phyloP scores from a whole-genome alignment of 352 stramenopile species.

The Phytophthora constricta region DNA sequence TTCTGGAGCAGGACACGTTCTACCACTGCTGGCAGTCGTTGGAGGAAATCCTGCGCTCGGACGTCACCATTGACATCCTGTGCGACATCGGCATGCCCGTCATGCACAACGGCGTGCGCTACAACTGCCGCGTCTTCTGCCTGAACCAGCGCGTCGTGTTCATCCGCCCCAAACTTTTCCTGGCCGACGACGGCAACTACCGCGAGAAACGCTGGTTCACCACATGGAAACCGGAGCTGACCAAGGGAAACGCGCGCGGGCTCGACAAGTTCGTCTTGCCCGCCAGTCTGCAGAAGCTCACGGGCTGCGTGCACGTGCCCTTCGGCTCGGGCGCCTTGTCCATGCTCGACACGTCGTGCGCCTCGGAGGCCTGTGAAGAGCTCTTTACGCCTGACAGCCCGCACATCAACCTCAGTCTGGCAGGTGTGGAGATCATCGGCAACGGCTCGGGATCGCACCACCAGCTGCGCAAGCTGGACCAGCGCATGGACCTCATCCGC shows the following conservation, averaged over 20 bases:
- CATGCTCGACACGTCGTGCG: slow-evolving; percentile 88
- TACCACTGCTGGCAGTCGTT: slow-evolving; percentile 98
- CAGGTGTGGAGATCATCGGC: slow-evolving; percentile 97
- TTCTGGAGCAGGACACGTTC: slow-evolving; percentile 98
- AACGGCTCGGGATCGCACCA: slow-evolving; percentile 98
- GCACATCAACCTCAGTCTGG: slow-evolving; percentile 94
- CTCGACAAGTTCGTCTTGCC: slow-evolving; percentile 84
- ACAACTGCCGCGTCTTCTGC: slow-evolving; percentile 98
- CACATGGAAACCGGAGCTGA: slow-evolving; percentile 70
- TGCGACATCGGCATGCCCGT: slow-evolving; percentile 99
- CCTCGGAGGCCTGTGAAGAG: slow-evolving; percentile 98
- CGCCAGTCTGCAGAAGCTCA: slow-evolving; percentile 85
- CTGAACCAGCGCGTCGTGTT: slow-evolving; percentile 94
- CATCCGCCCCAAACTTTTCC: slow-evolving; percentile 94
- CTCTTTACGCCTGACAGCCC: slow-evolving; percentile 96
- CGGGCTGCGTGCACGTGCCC: slow-evolving; percentile 74
- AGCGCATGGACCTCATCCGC: slow-evolving; percentile 92
- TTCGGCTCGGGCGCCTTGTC: slow-evolving; percentile 86
- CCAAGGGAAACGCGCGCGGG: slow-evolving; percentile 37
- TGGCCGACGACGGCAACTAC: slow-evolving; percentile 99
- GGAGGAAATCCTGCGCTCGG: slow-evolving; percentile 79
- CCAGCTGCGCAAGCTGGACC: slow-evolving; percentile 95
- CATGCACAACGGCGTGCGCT: slow-evolving; percentile 95
- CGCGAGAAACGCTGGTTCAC: slow-evolving; percentile 95
- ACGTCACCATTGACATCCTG: slow-evolving; percentile 94